Percentiles rank a stretch among this genome's conserved stretches.
Conservation (phyloP, 805 yeast species). For the Lipomyces mesembrius region DNA sequence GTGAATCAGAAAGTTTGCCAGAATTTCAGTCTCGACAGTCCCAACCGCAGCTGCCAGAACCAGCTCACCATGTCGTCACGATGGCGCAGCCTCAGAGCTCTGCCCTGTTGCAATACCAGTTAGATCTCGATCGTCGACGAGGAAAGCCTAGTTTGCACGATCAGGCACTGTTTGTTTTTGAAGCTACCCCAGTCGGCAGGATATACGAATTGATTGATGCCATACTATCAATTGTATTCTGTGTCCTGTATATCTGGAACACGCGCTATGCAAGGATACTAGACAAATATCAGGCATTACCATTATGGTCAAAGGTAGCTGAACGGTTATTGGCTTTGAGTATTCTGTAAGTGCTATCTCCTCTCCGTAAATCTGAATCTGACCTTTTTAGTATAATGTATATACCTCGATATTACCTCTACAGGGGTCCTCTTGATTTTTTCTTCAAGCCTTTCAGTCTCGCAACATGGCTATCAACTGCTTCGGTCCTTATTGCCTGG, state of each 20-base stretch:
- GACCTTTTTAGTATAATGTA: slow-evolving; percentile 10
- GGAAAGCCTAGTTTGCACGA: slow-evolving; percentile 17
- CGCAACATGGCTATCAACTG: slow-evolving; percentile 13
- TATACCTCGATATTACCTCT: slow-evolving; percentile 18
- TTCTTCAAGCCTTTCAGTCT: slow-evolving; percentile 1
- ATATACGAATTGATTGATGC: slow-evolving; percentile 23
- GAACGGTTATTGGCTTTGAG: slow-evolving; percentile 19
- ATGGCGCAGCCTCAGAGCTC: slow-evolving; percentile 11
- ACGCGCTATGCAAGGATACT: slow-evolving; percentile 21
- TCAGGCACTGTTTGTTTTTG: slow-evolving; percentile 17
- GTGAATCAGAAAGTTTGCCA: neutral
- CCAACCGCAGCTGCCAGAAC: neutral
- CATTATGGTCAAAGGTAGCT: slow-evolving; percentile 13
- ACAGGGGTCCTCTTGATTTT: neutral
- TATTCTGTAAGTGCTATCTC: slow-evolving; percentile 4
- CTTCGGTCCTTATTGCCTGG: slow-evolving; percentile 20
- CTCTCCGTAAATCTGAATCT: neutral
- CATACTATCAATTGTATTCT: slow-evolving; percentile 4
- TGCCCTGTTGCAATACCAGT: slow-evolving; percentile 17
- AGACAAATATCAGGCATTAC: slow-evolving; percentile 19
- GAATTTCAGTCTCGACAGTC: neutral
- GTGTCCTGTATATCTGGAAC: slow-evolving; percentile 20
- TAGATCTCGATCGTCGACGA: slow-evolving; percentile 18
- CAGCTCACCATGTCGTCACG: neutral
- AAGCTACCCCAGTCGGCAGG: slow-evolving; percentile 22